Conservation (phyloP, 2,329 filamentous ascomycete species). For the Fusarium tjaetaba region DNA sequence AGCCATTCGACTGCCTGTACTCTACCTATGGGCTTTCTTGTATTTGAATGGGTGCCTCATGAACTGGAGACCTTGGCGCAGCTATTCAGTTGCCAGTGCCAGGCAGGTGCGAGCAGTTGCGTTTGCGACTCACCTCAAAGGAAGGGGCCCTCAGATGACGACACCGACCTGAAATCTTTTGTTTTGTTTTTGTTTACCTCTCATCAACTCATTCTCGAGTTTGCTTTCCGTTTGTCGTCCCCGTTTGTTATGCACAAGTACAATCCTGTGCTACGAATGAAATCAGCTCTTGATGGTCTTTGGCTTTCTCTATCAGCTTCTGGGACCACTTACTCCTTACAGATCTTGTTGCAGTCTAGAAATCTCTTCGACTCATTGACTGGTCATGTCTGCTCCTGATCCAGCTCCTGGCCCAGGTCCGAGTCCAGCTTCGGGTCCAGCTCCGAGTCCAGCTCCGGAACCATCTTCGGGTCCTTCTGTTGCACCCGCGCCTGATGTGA, state of each 20-base stretch:
- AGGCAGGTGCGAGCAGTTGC: conserved; percentile 8
- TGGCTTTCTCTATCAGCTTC: background rate
- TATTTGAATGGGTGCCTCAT: background rate
- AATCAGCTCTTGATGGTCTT: background rate
- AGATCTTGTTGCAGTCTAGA: too few species aligned
- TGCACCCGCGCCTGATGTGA: conserved; percentile 5
- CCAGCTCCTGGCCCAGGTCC: too few species aligned
- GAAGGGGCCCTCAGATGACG: background rate
- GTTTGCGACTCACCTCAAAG: background rate
- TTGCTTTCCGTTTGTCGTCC: background rate
- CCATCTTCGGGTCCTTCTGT: background rate
- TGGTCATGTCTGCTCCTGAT: background rate
- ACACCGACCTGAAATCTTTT: background rate
- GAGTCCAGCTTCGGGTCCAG: background rate
- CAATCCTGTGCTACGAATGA: background rate
- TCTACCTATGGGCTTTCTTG: too few species aligned
- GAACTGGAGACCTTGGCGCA: background rate
- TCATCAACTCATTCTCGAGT: background rate
- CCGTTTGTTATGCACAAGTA: background rate
- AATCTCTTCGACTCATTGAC: background rate
- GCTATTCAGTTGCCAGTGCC: background rate
- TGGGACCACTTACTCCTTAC: background rate
- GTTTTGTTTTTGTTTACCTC: background rate
- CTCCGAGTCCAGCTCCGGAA: background rate
- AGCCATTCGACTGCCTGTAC: too few species aligned